These are phyloP conservation scores for Piper betle DNA, from an alignment of 164 flowering plant species.

Conservation along the genomic window DNA sequence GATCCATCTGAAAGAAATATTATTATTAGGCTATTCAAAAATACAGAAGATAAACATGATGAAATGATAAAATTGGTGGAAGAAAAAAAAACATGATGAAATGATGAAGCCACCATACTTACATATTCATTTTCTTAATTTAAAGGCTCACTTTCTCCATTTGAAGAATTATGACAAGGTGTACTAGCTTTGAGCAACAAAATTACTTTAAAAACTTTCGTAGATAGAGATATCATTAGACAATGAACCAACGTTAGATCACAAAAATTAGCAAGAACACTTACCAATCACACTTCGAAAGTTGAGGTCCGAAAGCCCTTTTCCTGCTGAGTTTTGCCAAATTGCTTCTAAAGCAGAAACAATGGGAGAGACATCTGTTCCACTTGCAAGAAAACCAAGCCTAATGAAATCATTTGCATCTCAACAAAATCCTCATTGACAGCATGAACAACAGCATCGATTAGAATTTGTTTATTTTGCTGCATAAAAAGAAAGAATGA, in stretches of 20 bases:
- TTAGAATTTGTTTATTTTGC: slow-evolving; percentile 95
- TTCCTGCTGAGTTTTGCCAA: slow-evolving; percentile 93
- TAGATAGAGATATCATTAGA: too few species aligned
- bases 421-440: slow-evolving; percentile 95
- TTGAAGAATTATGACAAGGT: too few species aligned
- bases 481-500: slow-evolving; percentile 17
- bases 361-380: slow-evolving; percentile 90
- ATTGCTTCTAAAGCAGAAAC: slow-evolving; percentile 92
- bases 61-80: too few species aligned
- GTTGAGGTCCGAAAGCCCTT: slow-evolving; percentile 90
- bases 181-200: too few species aligned
- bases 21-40: too few species aligned
- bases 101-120: too few species aligned
- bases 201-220: too few species aligned
- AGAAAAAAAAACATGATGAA: too few species aligned
- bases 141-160: too few species aligned
- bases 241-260: neutral
- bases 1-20: too few species aligned
- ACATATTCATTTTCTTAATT: too few species aligned
- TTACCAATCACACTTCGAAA: slow-evolving; percentile 94
- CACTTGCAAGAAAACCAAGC: slow-evolving; percentile 92
- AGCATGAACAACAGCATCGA: slow-evolving; percentile 99
- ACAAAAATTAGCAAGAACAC: neutral
- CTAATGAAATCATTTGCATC: slow-evolving; percentile 98
- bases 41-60: too few species aligned